Percentiles rank a stretch among this genome's conserved stretches.
Conservation (phyloP, 768 basidiomycete genomes). For the Arthromyces matolae region DNA sequence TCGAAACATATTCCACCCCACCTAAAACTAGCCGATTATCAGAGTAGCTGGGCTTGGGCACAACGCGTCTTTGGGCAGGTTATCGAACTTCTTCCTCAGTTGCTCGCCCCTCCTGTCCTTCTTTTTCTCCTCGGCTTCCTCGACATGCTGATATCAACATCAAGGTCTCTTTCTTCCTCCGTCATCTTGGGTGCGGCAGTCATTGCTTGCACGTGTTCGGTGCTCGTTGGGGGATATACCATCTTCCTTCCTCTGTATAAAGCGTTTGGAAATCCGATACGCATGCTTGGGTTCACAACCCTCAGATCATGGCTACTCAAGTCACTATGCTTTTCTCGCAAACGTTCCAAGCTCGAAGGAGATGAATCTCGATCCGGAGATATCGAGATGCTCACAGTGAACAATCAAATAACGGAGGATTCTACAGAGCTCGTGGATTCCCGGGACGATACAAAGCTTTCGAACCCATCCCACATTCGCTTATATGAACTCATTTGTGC, state of each 20-base stretch:
- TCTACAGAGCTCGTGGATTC: not conserved
- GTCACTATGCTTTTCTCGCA: no score
- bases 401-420: no score
- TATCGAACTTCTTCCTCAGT: constrained; percentile 12
- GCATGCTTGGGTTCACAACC: not conserved
- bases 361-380: no score
- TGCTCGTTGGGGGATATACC: not conserved
- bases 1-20: no score
- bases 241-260: not conserved
- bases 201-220: not conserved
- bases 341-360: no score
- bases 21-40: no score
- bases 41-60: no score
- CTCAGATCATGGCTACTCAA: no score
- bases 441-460: not conserved
- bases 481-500: not conserved
- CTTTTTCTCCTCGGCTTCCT: constrained; percentile 11
- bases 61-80: no score
- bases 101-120: constrained; percentile 11
- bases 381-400: no score
- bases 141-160: constrained; percentile 11
- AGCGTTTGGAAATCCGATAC: not conserved
- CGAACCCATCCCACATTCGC: not conserved
- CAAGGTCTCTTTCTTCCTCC: not conserved
- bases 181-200: not conserved